A percentile compares a stretch with the other conserved stretches of the same genome.
phyloP scores from a whole-genome alignment of 2,329 filamentous ascomycete species.

The Fusarium sp. region DNA sequence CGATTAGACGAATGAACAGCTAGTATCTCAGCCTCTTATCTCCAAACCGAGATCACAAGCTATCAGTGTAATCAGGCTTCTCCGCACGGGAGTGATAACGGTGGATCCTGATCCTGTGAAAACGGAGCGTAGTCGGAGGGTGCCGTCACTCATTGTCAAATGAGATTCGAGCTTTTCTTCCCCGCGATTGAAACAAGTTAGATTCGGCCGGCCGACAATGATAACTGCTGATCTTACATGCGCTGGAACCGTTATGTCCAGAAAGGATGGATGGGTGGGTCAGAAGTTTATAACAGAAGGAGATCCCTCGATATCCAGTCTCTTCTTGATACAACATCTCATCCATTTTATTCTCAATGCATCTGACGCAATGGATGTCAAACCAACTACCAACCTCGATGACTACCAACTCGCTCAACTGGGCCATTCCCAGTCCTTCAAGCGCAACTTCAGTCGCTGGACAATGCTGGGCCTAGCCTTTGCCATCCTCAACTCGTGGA shows the following conservation, averaged over 20 bases:
- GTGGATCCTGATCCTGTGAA: background rate
- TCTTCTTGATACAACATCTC: background rate
- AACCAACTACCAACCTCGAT: slow-evolving; percentile 28
- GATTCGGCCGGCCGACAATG: background rate
- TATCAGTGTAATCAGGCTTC: background rate
- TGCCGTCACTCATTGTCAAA: background rate
- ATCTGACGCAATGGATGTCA: slow-evolving; percentile 9
- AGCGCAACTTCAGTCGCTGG: slow-evolving; percentile 39
- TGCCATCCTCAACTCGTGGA: slow-evolving; percentile 63
- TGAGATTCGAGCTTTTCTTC: background rate
- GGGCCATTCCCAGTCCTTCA: slow-evolving; percentile 39
- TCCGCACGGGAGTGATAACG: slow-evolving; percentile 3
- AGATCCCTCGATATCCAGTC: background rate
- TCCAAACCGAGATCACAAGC: background rate
- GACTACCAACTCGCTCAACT: slow-evolving; percentile 36
- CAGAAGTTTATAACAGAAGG: background rate
- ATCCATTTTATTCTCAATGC: rapidly evolving
- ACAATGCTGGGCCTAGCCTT: slow-evolving; percentile 60
- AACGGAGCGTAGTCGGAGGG: background rate
- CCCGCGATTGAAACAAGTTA: slow-evolving; percentile 2
- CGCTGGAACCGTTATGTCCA: background rate
- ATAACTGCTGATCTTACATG: background rate
- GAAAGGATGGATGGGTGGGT: background rate
- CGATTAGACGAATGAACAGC: background rate
- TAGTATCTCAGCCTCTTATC: background rate